These are phyloP conservation scores for Pyronema omphalodes DNA, from an alignment of 495 filamentous ascomycete genomes.

Conservation along the genomic window DNA sequence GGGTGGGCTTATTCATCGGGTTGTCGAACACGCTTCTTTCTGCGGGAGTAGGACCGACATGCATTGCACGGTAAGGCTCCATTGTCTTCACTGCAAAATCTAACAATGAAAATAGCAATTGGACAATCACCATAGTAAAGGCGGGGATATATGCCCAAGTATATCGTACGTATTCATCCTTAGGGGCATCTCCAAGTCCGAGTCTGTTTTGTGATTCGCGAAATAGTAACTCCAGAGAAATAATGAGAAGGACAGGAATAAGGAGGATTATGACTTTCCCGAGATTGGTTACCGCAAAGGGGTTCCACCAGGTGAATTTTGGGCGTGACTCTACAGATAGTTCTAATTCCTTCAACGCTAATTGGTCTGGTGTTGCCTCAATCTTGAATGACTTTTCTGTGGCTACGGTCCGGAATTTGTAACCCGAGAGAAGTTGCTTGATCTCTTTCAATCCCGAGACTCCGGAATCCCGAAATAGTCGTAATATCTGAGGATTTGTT, in stretches of 20 bases:
- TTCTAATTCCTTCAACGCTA: background rate
- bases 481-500: background rate
- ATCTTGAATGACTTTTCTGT: background rate
- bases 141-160: background rate
- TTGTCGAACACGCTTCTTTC: background rate
- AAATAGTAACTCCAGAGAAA: background rate
- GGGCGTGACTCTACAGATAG: background rate
- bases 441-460: background rate
- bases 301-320: background rate
- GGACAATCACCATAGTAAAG: background rate
- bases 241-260: background rate
- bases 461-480: background rate
- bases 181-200: background rate
- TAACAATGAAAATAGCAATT: background rate
- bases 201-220: background rate
- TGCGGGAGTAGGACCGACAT: background rate
- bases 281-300: background rate
- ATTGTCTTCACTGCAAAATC: background rate
- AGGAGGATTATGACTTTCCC: background rate
- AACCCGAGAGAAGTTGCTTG: background rate
- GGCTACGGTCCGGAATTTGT: background rate
- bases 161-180: background rate
- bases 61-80: background rate
- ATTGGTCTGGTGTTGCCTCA: background rate
- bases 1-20: background rate